Base-by-base conservation (phyloP, 352 stramenopile genomes). In the Globisporangium polare region DNA sequence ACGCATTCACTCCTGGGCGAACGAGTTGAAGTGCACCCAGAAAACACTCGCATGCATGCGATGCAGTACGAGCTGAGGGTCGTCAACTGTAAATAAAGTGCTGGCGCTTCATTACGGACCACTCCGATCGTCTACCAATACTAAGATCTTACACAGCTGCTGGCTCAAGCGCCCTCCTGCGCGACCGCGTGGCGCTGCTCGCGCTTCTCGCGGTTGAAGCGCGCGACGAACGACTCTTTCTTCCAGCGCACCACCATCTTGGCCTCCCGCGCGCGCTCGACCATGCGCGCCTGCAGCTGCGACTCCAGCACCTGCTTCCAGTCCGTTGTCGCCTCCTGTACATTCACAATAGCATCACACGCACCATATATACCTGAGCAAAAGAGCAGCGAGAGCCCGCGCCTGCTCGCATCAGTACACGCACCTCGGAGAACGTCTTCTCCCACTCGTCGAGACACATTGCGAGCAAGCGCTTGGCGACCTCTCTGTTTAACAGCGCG, bases 161-260 rank as follows among this genome's bases (percentile, higher is more conserved):
- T 22, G 2, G 18, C 41, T 53, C 45, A 43, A 1, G 37, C 41
- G 15, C 33, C 12, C 2, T 63, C 53, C 15, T 64, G 55, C 15
- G 27, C 27, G 1, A 50, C 47, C 20, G 47, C 42, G 43, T 69
- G 58, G 29, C 81, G 85, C 63, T 78, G 67, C 26, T 89, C 74
- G 58, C 82, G 61, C 69, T 95, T 95, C 50, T 88, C 80, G 8
- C 86, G 72, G 53, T 95, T 95, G 17, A 92, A 64, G 42, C 84
- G 73, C 56, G 80, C 80, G 18, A 95, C 83, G 57, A 95, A 95
- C 26, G 86, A 94, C 59, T 92, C 70, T 18, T 60, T 69, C 58
- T 94, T 93, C 86, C 86, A 95, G 20, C 79, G 68, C 29, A 65
- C 57, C 6, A 78, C 22, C 29, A 94, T 63, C 15, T 69, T 60